These are phyloP conservation scores for Petunia secreta DNA, from an alignment of 257 asterid genomes.

Conservation along the genomic window DNA sequence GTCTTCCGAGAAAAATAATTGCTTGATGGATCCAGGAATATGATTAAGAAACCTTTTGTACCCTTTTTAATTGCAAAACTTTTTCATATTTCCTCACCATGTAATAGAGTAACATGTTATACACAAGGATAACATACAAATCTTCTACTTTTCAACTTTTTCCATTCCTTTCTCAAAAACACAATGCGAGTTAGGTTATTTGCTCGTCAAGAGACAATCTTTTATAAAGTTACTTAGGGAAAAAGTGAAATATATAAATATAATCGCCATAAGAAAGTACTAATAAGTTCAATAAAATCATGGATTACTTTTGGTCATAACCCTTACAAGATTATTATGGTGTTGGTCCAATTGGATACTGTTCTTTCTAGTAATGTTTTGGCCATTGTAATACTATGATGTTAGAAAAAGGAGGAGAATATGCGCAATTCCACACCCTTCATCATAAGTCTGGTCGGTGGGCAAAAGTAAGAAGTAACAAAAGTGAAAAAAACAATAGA, in stretches of 20 bases:
- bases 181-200: not conserved
- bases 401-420: constrained; percentile 6
- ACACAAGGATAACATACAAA: not conserved
- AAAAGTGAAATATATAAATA: too few relatives aligned
- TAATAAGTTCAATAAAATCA: too few relatives aligned
- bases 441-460: constrained; percentile 15
- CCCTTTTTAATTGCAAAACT: not conserved
- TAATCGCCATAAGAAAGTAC: too few relatives aligned
- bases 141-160: not conserved
- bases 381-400: constrained; percentile 14
- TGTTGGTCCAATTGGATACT: too few relatives aligned
- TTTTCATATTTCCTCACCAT: not conserved
- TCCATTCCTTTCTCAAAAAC: not conserved
- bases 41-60: not conserved
- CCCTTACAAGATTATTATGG: too few relatives aligned
- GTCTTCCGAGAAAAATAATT: constrained; percentile 1
- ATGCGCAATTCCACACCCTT: not conserved
- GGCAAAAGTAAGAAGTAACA: not conserved
- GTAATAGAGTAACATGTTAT: not conserved
- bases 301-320: too few relatives aligned
- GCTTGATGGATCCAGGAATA: not conserved
- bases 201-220: too few relatives aligned
- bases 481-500: not conserved
- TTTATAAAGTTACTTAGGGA: too few relatives aligned
- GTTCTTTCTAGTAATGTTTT: not conserved